Evolutionary conservation across 2,329 filamentous ascomycete genomes (phyloP).

Genomic region (Exophiala mesophila): DNA sequence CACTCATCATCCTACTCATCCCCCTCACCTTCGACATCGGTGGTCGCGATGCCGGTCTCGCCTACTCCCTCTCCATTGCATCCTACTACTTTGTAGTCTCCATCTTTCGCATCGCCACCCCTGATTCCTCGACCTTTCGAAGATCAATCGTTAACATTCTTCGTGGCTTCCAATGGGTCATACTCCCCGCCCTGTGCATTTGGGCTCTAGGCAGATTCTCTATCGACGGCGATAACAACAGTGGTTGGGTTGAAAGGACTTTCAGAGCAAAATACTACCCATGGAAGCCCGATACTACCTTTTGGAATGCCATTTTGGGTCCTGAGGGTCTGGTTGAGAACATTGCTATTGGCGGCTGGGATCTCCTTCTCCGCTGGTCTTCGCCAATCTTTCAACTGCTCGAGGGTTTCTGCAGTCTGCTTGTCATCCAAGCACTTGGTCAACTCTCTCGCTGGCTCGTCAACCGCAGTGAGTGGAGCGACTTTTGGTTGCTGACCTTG

Average conservation of each 20-base stretch:
- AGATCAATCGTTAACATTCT: conserved; percentile 65
- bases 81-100: conserved; percentile 89
- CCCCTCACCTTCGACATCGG: conserved; percentile 97
- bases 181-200: conserved; percentile 81
- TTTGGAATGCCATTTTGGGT: conserved; percentile 85
- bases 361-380: conserved; percentile 80
- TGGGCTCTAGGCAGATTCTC: conserved; percentile 96
- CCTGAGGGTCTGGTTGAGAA: conserved; percentile 75
- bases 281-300: conserved; percentile 50
- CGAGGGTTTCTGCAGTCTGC: conserved; percentile 92
- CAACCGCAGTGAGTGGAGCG: conserved; percentile 78
- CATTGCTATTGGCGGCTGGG: conserved; percentile 78
- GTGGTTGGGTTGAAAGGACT: conserved; percentile 76
- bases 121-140: conserved; percentile 70
- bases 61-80: conserved; percentile 85
- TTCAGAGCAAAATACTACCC: conserved; percentile 60
- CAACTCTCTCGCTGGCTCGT: conserved; percentile 94
- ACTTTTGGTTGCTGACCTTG: conserved; percentile 93
- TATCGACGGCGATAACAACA: conserved; percentile 69
- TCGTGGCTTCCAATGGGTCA: conserved; percentile 74
- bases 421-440: conserved; percentile 91
- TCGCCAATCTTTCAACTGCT: conserved; percentile 90
- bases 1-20: conserved; percentile 90
- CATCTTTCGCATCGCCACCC: conserved; percentile 70
- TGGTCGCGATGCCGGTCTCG: conserved; percentile 86